Evolutionary conservation across 1,284 basidiomycete genomes (phyloP), one percentile per base, ranked within the genome.

Genomic region (Sporisorium graminicola): DNA sequence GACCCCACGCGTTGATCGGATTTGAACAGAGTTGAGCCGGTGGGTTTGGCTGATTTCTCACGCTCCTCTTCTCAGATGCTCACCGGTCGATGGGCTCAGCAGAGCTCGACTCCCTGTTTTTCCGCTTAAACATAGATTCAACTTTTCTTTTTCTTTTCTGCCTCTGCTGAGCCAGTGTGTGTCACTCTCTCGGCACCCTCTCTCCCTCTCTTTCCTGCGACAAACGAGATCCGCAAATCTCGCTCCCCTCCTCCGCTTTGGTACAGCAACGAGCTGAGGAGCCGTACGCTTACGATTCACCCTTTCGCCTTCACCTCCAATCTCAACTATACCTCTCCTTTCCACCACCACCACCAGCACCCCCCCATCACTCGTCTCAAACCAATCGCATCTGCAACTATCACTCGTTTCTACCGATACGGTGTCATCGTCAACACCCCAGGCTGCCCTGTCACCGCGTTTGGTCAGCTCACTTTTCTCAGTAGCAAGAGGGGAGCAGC

Each of bases 11-110:
- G n/a, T n/a, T n/a, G n/a, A n/a, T n/a, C n/a, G n/a, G n/a, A n/a
- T n/a, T 31, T 22, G 49, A 35, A n/a, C n/a, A 20, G 52, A 50
- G 63, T 51, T 53, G 56, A 65, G 63, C 63, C 63, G 63, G 49
- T 46, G 18, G 27, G n/a, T 56, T 37, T 37, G 35, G 35, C 33
- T 35, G 33, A 31, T 31, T 26, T 29, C n/a, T 31, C 43, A 46
- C 42, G 43, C 54, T 33, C 44, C 20, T 14, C 29, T n/a, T 16
- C 29, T 31, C 14, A 24, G 44, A 20, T 20, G 20, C 24, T 27
- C 37, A 37, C 52, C 52, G 52, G 52, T 53, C 35, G 33, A 35
- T 52, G 51, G 29, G 27, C 50, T 51, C 27, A 51, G 31, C 50
- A 27, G n/a, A 31, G 47, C 29, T 29, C 27, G 27, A n/a, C 29